Base-by-base conservation (phyloP, 2,329 filamentous ascomycete genomes). In the Stagonosporopsis chrysanthemi region DNA sequence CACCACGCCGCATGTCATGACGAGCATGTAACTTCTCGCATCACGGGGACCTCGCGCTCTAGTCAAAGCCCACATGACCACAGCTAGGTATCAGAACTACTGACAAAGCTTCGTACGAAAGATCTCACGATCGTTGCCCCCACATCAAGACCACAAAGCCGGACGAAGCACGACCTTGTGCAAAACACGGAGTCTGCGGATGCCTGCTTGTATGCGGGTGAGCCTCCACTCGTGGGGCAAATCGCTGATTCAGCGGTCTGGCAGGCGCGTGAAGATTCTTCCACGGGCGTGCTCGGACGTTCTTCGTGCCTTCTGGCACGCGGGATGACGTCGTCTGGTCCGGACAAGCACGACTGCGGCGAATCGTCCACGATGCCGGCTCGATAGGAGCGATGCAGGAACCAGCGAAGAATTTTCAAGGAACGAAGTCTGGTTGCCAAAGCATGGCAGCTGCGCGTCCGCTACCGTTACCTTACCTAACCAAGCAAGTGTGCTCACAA, bases 251-350 rank as follows among this genome's bases (percentile, higher is more conserved):
- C 29, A 35, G 14, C n/a, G 26, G 28, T 29, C 5, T 14, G 12
- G 29, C 33, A 43, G 22, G 26, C 14, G 26, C 9, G n/a, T 12
- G 14, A 39, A 39, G 33, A 28, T 14, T 41, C 33, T 49, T 46
- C 41, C 17, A 36, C 41, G 31, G 45, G 33, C 46, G 14, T 41
- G 14, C 22, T 50, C 46, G 52, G 52, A 12, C 17, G 52, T 50
- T 56, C 52, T 56, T 50, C 35, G 46, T 46, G 22, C 24, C 52
- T 50, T 50, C 52, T 28, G 41, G 41, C 46, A 40, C 28, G 52
- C 52, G 41, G 45, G 40, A 56, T 56, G 52, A 56, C 52, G 52
- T 56, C 41, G 45, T 31, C 31, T 44, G 51, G 47, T 28, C 45
- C 50, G 41, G n/a, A 33, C 41, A 40, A 19, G 29, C 45, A 33